Evolutionary conservation across 176 grass and related monocot genomes (phyloP).

Genomic region (Metroxylon sagu): DNA sequence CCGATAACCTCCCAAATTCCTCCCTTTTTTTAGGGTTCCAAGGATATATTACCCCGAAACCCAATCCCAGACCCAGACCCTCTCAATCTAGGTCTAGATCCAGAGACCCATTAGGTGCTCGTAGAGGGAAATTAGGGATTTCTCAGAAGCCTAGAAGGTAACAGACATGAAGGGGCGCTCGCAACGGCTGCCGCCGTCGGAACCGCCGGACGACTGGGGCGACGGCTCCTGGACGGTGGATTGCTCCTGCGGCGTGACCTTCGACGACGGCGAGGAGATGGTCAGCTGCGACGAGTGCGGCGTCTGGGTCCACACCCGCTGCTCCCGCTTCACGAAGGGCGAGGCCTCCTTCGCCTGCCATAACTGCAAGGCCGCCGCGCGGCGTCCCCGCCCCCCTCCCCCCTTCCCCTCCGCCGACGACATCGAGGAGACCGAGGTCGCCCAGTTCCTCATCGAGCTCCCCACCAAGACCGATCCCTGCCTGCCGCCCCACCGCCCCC

Average conservation of each 20-base stretch:
- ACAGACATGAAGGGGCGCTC: slow-evolving; percentile 34
- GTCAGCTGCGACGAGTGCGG: slow-evolving; percentile 93
- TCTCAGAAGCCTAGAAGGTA: too few relatives aligned
- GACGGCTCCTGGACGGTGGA: slow-evolving; percentile 98
- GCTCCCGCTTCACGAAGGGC: slow-evolving; percentile 54
- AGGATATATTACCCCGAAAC: too few relatives aligned
- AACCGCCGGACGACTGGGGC: slow-evolving; percentile 67
- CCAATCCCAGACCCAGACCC: too few relatives aligned
- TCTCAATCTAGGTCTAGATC: too few relatives aligned
- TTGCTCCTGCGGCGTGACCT: slow-evolving; percentile 92
- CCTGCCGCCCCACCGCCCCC: slow-evolving; percentile 7
- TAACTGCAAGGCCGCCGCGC: slow-evolving; percentile 50
- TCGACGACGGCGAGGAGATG: slow-evolving; percentile 99
- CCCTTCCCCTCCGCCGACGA: slow-evolving; percentile 9
- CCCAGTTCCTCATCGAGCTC: slow-evolving; percentile 72
- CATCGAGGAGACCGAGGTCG: slow-evolving; percentile 77
- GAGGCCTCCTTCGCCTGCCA: slow-evolving; percentile 82
- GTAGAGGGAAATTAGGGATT: too few relatives aligned
- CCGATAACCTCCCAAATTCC: too few relatives aligned
- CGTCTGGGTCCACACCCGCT: slow-evolving; percentile 96
- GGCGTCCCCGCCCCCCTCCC: slow-evolving; percentile 22
- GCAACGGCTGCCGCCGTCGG: slow-evolving; percentile 32
- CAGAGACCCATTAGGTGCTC: too few relatives aligned
- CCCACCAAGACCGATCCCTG: slow-evolving; percentile 43
- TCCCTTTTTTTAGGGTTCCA: too few relatives aligned